A percentile compares a stretch with the other conserved stretches of the same genome.
phyloP scores from a whole-genome alignment of 176 grass and related monocot species.

The Carex parvula region DNA sequence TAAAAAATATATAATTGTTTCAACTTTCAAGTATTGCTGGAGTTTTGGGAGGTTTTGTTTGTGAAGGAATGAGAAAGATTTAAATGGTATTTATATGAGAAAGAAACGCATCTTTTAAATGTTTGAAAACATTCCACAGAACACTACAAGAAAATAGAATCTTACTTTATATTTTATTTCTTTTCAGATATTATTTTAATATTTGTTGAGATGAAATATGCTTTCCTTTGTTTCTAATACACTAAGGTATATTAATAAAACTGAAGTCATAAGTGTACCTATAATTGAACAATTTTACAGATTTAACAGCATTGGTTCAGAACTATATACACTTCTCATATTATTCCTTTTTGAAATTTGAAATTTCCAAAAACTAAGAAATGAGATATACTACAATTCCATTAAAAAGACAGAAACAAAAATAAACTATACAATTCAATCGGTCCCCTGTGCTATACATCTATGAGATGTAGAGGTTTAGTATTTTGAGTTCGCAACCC shows the following conservation, averaged over 20 bases:
- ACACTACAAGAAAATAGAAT: constrained; percentile 67
- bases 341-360: neutral
- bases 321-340: neutral
- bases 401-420: neutral
- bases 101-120: constrained; percentile 66
- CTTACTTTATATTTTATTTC: constrained; percentile 42
- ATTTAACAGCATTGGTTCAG: neutral
- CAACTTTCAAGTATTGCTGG: neutral
- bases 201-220: neutral
- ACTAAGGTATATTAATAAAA: neutral
- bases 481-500: neutral
- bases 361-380: neutral
- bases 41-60: neutral
- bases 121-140: constrained; percentile 67
- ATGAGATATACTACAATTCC: neutral
- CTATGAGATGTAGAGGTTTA: neutral
- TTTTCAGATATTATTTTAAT: neutral
- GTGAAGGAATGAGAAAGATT: constrained; percentile 27
- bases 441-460: neutral
- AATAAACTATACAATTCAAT: no score
- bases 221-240: neutral
- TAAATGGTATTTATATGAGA: constrained; percentile 65
- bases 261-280: neutral
- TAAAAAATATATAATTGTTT: neutral
- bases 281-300: neutral